Evolutionary conservation across 2,329 filamentous ascomycete species (phyloP), one percentile per base, ranked within the genome.

Genomic region (Lasiodiplodia hormozganensis): DNA sequence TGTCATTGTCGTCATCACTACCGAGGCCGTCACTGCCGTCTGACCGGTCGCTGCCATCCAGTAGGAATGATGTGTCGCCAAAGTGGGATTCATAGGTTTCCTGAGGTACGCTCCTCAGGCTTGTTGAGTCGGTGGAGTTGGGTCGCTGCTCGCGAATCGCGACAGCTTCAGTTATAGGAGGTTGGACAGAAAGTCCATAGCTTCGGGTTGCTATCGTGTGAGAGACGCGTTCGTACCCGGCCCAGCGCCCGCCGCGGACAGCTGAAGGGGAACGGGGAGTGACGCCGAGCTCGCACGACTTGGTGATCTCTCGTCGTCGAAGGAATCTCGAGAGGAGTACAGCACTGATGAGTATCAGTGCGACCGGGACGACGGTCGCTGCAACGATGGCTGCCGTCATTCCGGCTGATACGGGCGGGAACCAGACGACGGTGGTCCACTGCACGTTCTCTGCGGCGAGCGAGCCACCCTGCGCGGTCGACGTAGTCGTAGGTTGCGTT

Each of bases 381-480:
- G 47, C 47, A n/a, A 51, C n/a, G 23, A 51, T 51, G n/a, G 47
- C 47, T 8, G 47, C 47, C 16, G 47, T 51, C 47, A n/a, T 51
- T 2, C 47, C 47, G 47, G 47, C 47, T 16, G 47, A 51, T 18
- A 51, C 23, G 14, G 47, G 47, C n/a, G 47, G 47, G n/a, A 51
- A 51, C 47, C 47, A 51, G 5, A 51, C 47, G n/a, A 51, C 47
- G n/a, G 47, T 51, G 47, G 47, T 51, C 47, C 47, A 51, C 16
- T 4, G 47, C 47, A 51, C 47, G 14, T 51, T 8, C 14, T 16
- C 47, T 51, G 47, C n/a, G 23, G 47, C 2, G 12, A 21, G 23
- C 8, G 47, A 21, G 14, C 14, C n/a, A 21, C n/a, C 47, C n/a
- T 18, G 47, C 8, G 14, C 47, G 14, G 47, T 51, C 47, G 16